Conservation (phyloP, 805 yeast species). For the Candida peoriensis region DNA sequence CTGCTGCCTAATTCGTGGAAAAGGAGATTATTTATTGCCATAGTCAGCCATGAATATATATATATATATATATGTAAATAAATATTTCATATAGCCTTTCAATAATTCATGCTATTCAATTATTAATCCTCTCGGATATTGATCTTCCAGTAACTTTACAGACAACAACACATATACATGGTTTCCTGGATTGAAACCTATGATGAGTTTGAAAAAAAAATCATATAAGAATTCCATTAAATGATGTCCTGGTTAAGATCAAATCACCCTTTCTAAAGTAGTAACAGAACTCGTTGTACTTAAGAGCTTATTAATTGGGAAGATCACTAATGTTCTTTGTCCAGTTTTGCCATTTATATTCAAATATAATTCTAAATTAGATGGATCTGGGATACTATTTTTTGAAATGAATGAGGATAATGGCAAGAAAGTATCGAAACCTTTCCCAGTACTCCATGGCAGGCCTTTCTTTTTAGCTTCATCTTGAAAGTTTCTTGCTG, state of each 20-base stretch:
- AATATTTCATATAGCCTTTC: too few relatives aligned
- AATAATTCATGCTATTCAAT: too few relatives aligned
- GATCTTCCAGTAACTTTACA: too few relatives aligned
- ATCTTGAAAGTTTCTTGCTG: constrained; percentile 92
- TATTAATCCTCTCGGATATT: too few relatives aligned
- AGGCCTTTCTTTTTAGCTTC: constrained; percentile 89
- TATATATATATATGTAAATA: too few relatives aligned
- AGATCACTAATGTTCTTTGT: constrained; percentile 83
- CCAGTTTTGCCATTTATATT: constrained; percentile 62
- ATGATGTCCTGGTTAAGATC: constrained; percentile 95
- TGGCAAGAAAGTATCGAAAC: constrained; percentile 93
- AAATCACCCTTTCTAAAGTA: constrained; percentile 87
- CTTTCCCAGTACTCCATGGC: constrained; percentile 95
- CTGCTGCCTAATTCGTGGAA: too few relatives aligned
- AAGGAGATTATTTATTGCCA: too few relatives aligned
- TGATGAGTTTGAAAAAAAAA: too few relatives aligned
- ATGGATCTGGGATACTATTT: constrained; percentile 60
- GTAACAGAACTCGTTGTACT: constrained; percentile 75
- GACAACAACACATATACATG: too few relatives aligned
- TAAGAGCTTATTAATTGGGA: constrained; percentile 75
- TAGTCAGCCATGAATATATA: too few relatives aligned
- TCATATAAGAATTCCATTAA: too few relatives aligned
- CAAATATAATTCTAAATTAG: constrained; percentile 58
- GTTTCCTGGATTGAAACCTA: too few relatives aligned
- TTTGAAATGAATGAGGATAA: constrained; percentile 67